Evolutionary conservation across 345 rosid species (phyloP), one percentile per base, ranked within the genome.

Genomic region (Rhodamnia argentea): DNA sequence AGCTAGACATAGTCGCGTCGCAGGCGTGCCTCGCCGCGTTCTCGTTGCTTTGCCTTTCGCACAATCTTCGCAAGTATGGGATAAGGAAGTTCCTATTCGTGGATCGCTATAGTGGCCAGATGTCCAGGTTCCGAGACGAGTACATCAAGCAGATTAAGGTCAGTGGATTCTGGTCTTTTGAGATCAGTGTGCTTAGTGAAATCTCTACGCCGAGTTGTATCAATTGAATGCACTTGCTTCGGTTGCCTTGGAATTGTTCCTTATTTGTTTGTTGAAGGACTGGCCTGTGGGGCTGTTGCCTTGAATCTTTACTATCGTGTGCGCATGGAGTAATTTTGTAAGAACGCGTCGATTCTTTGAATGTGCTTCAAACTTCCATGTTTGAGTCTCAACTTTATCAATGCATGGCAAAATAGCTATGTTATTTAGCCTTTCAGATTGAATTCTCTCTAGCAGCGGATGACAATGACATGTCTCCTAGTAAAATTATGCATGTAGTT

Each of bases 1-100:
- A 95, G 92, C 91, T 95, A 22, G 93, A 90, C 52, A 95, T 94
- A 18, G 93, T 96, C 22, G 92, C 93, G n/a, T 92, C 96, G 5
- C 98, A 96, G 87, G 94, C 98, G 14, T 92, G 94, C 87, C 87
- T 95, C 37, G 98, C 97, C 14, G 98, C 93, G 40, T 94, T 94
- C 40, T 95, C 99, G 82, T 75, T 96, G 90, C 89, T 92, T 60
- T 96, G 99, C 81, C 76, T 95, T 37, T 92, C 99, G 13, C 94
- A 92, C 89, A 94, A 94, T 89, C 88, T 96, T 52, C 88, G 98
- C n/a, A 95, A 96, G 89, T 92, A 95, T 86, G 94, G 98, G 83
- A 87, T 94, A 53, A 86, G 94, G 82, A 94, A 89, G 91, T 95
- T 96, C 82, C 88, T 96, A 51, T 95, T 96, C 24, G 96, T 95